Base-by-base conservation (phyloP, 768 basidiomycete genomes). In the Rhodotorula kratochvilovae region DNA sequence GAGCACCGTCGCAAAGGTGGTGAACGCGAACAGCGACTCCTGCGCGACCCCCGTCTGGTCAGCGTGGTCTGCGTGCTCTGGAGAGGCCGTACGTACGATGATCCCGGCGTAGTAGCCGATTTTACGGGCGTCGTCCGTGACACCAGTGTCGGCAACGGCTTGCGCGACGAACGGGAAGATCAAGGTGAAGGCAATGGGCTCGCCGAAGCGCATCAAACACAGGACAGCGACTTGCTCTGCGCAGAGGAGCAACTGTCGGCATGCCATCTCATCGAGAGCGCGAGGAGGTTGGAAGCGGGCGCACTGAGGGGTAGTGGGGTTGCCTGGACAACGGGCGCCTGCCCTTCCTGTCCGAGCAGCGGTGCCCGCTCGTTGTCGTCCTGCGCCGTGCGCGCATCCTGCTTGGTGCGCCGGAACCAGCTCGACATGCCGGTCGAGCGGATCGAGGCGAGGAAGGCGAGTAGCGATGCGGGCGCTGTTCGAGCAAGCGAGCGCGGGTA, bases 21-120 rank as follows among this genome's bases (percentile, higher is more conserved):
- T 57, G 15, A 78, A 54, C 16, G 76, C 71, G 53, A 77, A 78
- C 23, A 72, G 51, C 21, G 61, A 59, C 33, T 77, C 77, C 46
- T 66, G 33, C 1, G 29, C 23, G 29, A 4, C 25, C 2, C 17
- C 12, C 8, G 23, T 19, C 10, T 25, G 29, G 4, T 29, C 27
- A 43, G 17, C 2, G 35, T 3, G 29, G 3, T 39, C 15, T 15
- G 5, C 15, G 7, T 11, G 5, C 2, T 6, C 13, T 5, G 59
- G 6, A 5, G 25, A 27, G 50, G 42, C 31, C 16, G 48, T 19
- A 48, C 60, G 59, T n/a, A 61, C 58, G 50, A 64, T 63, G 16
- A 70, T 61, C 7, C 61, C 65, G 13, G 61, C 61, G n/a, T 51
- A 70, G 51, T 63, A 67, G 1, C 70, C 60, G 5, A 70, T 48